phyloP scores from a whole-genome alignment of 1,139 yeast species.

The Saccharomycopsis crataegensis region DNA sequence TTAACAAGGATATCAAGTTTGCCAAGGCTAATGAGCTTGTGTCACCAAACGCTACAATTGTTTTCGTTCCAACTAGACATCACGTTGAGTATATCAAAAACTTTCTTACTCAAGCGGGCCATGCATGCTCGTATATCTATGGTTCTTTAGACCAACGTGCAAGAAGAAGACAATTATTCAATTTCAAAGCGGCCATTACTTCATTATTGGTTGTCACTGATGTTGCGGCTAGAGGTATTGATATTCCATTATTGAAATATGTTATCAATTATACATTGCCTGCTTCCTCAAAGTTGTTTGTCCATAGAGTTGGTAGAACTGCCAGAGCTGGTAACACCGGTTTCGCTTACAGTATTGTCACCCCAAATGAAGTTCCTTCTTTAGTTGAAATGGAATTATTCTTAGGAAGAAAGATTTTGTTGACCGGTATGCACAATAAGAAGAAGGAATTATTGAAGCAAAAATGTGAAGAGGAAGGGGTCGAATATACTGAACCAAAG shows the following conservation, averaged over 20 bases:
- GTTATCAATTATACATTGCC: slow-evolving; percentile 90
- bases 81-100: slow-evolving; percentile 87
- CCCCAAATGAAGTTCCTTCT: slow-evolving; percentile 84
- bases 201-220: slow-evolving; percentile 89
- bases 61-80: slow-evolving; percentile 95
- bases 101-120: slow-evolving; percentile 69
- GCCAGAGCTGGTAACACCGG: slow-evolving; percentile 98
- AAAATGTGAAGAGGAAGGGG: slow-evolving; percentile 34
- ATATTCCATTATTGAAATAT: slow-evolving; percentile 92
- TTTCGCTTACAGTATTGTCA: slow-evolving; percentile 91
- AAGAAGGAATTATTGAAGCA: slow-evolving; percentile 45
- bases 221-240: slow-evolving; percentile 99
- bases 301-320: slow-evolving; percentile 98
- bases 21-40: slow-evolving; percentile 83
- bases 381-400: slow-evolving; percentile 85
- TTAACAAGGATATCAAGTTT: slow-evolving; percentile 35
- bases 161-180: slow-evolving; percentile 78
- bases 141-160: slow-evolving; percentile 96
- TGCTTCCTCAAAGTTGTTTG: slow-evolving; percentile 83
- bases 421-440: slow-evolving; percentile 63
- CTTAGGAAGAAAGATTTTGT: slow-evolving; percentile 70
- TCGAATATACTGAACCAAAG: slow-evolving; percentile 35
- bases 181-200: slow-evolving; percentile 79
- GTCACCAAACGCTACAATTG: slow-evolving; percentile 76
- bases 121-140: slow-evolving; percentile 74